Conservation (phyloP, 2,329 filamentous ascomycete genomes). For the Trichoderma gracile region DNA sequence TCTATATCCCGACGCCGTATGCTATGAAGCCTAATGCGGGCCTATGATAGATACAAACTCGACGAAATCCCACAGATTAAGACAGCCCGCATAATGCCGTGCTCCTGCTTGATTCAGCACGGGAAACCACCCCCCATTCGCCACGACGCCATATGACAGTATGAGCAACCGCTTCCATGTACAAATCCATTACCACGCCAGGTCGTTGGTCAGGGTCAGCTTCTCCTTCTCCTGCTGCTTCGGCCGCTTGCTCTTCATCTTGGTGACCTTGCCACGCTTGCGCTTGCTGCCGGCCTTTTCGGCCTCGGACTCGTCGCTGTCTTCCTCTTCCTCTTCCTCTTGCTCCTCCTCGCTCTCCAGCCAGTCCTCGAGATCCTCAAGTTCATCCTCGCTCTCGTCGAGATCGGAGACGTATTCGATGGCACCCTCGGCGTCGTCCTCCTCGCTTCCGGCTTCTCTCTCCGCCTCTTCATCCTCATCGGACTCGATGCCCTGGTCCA, state of each 20-base stretch:
- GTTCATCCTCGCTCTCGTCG: slow-evolving; percentile 78
- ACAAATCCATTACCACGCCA: slow-evolving; percentile 41
- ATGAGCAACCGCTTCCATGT: not conserved
- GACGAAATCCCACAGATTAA: slow-evolving; percentile 2
- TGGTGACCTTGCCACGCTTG: slow-evolving; percentile 52
- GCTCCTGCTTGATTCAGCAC: not conserved
- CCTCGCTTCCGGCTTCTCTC: slow-evolving; percentile 67
- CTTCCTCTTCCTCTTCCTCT: slow-evolving; percentile 59
- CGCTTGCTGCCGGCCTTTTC: slow-evolving; percentile 58
- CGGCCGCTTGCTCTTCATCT: slow-evolving; percentile 48
- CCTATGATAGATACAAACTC: slow-evolving; percentile 17
- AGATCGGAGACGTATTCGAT: slow-evolving; percentile 94
- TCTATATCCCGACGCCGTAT: slow-evolving; percentile 23
- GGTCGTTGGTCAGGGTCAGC: slow-evolving; percentile 45
- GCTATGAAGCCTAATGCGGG: slow-evolving; percentile 8
- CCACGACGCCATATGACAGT: not conserved
- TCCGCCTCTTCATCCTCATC: slow-evolving; percentile 67
- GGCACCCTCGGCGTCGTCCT: slow-evolving; percentile 71
- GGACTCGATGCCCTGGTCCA: slow-evolving; percentile 82
- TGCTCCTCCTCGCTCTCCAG: slow-evolving; percentile 67
- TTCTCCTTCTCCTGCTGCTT: slow-evolving; percentile 65
- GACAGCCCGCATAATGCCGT: not conserved
- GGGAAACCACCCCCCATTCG: not conserved
- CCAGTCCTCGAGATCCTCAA: slow-evolving; percentile 89
- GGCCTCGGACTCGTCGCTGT: slow-evolving; percentile 58